Base-by-base conservation (phyloP, 2,329 filamentous ascomycete genomes). In the Tolypocladium inflatum region DNA sequence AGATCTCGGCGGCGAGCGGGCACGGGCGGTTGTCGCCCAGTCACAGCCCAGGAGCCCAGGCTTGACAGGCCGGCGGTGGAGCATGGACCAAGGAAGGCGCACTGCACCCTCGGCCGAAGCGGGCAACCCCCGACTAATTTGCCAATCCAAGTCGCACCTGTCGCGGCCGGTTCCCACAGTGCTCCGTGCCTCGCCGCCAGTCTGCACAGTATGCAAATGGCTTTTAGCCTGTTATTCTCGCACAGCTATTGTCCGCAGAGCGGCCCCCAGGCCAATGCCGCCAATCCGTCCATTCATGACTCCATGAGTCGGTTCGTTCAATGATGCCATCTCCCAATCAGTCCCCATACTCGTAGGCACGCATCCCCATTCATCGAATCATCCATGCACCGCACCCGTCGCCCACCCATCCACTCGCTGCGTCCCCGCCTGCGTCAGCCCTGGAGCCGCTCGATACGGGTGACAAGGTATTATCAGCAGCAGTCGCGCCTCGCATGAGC, bases 231-330 rank as follows among this genome's bases (percentile, higher is more conserved):
- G 37, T 54, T 54, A 54, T 54, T 54, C 38, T 54, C 37, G 53
- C 38, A 38, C 53, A 41, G 35, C 53, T 54, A 54, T 54, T 54
- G 53, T 54, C 53, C 53, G 38, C 53, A 54, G 53, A 41, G 45
- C 45, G 35, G 53, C 53, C 53, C 52, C 52, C 53, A 41, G 38
- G n/a, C n/a, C n/a, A n/a, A n/a, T n/a, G n/a, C n/a, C n/a, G 45
- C 23, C 45, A 30, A 26, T 26, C 23, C 43, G 4, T 26, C 30
- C 45, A 50, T 50, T 50, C 45, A 50, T 19, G 45, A 50, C 26
- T 30, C 45, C 45, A n/a, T n/a, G 10, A 9, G 26, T 23, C 45
- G 26, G 4, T n/a, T 19, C 26, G 35, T 51, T 51, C 45, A 51
- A 51, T 51, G 45, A 51, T 35, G 45, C 45, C 26, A 33, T 51